Evolutionary conservation across 2,329 filamentous ascomycete genomes (phyloP).

Genomic region (Nemania sp.): DNA sequence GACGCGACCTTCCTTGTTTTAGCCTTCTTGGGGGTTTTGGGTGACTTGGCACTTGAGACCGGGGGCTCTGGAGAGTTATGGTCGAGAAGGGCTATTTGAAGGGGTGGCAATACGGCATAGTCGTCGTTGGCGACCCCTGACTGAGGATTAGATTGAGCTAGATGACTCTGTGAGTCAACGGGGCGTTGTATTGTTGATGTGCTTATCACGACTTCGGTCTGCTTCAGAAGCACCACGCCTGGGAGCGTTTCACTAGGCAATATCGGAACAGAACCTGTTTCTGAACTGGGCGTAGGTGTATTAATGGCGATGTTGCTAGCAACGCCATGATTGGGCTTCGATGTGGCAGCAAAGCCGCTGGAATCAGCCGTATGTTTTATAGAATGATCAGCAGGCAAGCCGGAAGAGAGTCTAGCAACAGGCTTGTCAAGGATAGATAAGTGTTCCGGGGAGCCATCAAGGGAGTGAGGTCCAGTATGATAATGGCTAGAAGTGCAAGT

Average conservation of each 20-base stretch:
- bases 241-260: background rate
- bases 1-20: background rate
- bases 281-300: slow-evolving; percentile 2
- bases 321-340: background rate
- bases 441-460: background rate
- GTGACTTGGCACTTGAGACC: background rate
- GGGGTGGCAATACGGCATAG: background rate
- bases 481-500: background rate
- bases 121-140: background rate
- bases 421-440: background rate
- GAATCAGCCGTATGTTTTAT: background rate
- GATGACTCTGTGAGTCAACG: background rate
- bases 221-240: background rate
- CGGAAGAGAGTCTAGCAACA: background rate
- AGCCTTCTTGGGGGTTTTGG: background rate
- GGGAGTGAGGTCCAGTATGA: background rate
- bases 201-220: background rate
- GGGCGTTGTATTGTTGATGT: background rate
- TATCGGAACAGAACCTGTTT: background rate
- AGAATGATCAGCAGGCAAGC: background rate
- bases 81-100: background rate
- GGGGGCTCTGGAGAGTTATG: background rate
- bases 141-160: background rate
- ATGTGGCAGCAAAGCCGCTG: background rate
- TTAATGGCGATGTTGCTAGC: background rate